Conservation (phyloP, 2,329 filamentous ascomycete species). For the Arthrobotrys entomopaga region DNA sequence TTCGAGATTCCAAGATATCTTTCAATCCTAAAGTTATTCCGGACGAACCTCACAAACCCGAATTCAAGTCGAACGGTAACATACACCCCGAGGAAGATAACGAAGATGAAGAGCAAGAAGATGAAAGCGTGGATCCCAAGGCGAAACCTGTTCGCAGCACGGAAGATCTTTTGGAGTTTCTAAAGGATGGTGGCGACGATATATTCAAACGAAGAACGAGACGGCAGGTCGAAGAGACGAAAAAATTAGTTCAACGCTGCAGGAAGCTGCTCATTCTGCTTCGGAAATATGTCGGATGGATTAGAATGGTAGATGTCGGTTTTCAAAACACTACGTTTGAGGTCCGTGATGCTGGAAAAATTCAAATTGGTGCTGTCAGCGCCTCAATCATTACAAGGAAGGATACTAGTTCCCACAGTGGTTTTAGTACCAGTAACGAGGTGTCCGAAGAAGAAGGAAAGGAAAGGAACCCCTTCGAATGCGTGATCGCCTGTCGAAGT, state of each 20-base stretch:
- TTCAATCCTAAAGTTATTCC: slow-evolving; percentile 68
- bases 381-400: slow-evolving; percentile 88
- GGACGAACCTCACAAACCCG: slow-evolving; percentile 36
- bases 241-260: slow-evolving; percentile 44
- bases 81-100: neutral
- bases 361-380: slow-evolving; percentile 85
- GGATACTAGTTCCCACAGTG: slow-evolving; percentile 87
- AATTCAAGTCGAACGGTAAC: slow-evolving; percentile 56
- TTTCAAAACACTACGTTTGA: slow-evolving; percentile 81
- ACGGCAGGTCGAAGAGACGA: slow-evolving; percentile 58
- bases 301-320: slow-evolving; percentile 87
- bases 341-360: slow-evolving; percentile 80
- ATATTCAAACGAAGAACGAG: slow-evolving; percentile 52
- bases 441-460: slow-evolving; percentile 65
- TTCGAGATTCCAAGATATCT: slow-evolving; percentile 85
- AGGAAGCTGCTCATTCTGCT: slow-evolving; percentile 71
- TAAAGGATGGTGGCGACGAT: slow-evolving; percentile 53
- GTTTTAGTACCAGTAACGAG: slow-evolving; percentile 82
- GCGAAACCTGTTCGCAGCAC: slow-evolving; percentile 46
- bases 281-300: slow-evolving; percentile 86
- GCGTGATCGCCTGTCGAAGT: slow-evolving; percentile 87
- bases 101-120: slow-evolving; percentile 15
- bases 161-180: slow-evolving; percentile 57
- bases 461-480: slow-evolving; percentile 81
- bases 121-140: slow-evolving; percentile 54